Conservation (phyloP, 306 rosid species). For the Prunus davidiana region DNA sequence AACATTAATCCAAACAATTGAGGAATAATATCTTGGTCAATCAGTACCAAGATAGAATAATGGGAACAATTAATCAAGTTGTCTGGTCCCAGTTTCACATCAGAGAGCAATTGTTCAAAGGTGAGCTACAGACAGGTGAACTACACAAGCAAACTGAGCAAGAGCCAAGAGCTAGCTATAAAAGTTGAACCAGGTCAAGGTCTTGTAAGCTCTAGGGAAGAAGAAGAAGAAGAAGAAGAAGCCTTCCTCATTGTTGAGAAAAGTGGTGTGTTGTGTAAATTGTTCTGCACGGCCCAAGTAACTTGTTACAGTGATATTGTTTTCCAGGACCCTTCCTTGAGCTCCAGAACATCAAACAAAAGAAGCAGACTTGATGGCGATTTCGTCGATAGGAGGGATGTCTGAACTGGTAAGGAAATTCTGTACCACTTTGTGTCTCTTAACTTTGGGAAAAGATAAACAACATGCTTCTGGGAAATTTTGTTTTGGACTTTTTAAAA, state of each 20-base stretch:
- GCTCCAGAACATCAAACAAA: constrained; percentile 12
- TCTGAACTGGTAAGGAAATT: constrained; percentile 57
- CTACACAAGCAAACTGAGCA: constrained; percentile 14
- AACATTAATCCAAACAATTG: background rate
- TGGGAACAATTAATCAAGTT: background rate
- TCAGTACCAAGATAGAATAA: background rate
- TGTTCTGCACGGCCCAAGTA: constrained; percentile 3
- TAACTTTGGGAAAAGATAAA: background rate
- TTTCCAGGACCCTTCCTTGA: constrained; percentile 25
- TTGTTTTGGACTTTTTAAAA: no score
- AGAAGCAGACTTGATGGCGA: constrained; percentile 49
- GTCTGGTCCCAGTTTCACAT: constrained; percentile 41
- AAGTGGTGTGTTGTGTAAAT: background rate
- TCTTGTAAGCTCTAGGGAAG: constrained; percentile 19
- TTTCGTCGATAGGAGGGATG: constrained; percentile 46
- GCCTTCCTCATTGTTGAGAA: constrained; percentile 16
- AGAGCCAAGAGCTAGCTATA: constrained; percentile 17
- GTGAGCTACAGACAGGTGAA: constrained; percentile 22
- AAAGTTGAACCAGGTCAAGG: constrained; percentile 24
- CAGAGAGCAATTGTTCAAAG: constrained; percentile 29
- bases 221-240: constrained; percentile 6
- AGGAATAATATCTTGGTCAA: background rate
- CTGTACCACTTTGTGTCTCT: background rate
- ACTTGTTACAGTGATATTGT: constrained; percentile 8
- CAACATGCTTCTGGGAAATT: no score